Conservation (phyloP, 2,329 filamentous ascomycete species). For the Setomelanomma holmii region DNA sequence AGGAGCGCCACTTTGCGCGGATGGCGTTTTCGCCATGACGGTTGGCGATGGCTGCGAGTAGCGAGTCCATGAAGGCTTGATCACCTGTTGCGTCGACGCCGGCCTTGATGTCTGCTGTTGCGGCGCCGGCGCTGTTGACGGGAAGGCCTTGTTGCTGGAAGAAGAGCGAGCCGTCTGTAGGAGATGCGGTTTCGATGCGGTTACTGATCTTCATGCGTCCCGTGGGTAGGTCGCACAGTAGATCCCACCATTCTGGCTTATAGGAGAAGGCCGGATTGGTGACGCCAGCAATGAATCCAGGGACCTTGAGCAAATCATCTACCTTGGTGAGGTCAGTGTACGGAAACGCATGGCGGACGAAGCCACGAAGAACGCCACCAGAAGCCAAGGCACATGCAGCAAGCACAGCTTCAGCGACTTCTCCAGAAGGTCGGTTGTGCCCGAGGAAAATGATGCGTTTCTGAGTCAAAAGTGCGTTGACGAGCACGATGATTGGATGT, state of each 20-base stretch:
- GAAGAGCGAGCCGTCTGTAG: conserved; percentile 84
- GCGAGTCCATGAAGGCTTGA: conserved; percentile 84
- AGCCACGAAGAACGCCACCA: conserved; percentile 88
- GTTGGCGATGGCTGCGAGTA: conserved; percentile 81
- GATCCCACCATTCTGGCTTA: conserved; percentile 97
- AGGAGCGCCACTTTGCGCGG: conserved; percentile 89
- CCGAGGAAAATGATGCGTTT: conserved; percentile 96
- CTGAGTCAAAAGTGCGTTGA: conserved; percentile 93
- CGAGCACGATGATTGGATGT: conserved; percentile 91
- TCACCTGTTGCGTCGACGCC: conserved; percentile 80
- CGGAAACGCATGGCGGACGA: conserved; percentile 94
- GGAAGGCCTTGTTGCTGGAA: conserved; percentile 75
- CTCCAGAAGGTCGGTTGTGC: conserved; percentile 91
- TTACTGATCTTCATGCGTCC: conserved; percentile 94
- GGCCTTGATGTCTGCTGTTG: conserved; percentile 41
- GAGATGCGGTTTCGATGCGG: conserved; percentile 78
- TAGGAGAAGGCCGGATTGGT: conserved; percentile 96
- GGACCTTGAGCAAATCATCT: conserved; percentile 92
- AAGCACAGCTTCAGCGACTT: conserved; percentile 96
- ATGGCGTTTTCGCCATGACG: conserved; percentile 87
- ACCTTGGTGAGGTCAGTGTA: conserved; percentile 99
- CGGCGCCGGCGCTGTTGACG: conserved; percentile 27
- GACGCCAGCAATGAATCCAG: conserved; percentile 96
- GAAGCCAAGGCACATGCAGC: conserved; percentile 95
- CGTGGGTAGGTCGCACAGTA: conserved; percentile 90